Evolutionary conservation across 495 filamentous ascomycete species (phyloP).

Genomic region (Cercophora samala): DNA sequence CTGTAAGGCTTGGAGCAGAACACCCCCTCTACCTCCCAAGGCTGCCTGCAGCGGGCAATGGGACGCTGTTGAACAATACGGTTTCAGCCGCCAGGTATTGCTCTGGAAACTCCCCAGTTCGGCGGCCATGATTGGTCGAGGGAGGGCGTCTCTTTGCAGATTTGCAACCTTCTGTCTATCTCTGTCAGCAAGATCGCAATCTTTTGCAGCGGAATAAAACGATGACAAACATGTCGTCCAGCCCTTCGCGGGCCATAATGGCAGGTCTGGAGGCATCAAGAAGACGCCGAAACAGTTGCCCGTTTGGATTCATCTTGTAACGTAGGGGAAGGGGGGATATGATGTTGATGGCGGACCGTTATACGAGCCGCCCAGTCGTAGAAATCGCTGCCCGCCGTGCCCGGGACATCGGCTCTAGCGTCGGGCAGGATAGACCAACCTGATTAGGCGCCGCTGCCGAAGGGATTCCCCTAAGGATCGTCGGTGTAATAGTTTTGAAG

Average conservation of each 20-base stretch:
- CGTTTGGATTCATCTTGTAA: not conserved
- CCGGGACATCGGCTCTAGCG: not conserved
- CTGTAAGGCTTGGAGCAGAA: conserved; percentile 11
- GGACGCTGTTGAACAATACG: not conserved
- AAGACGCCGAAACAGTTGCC: not conserved
- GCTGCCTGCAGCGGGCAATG: not conserved
- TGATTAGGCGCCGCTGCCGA: not conserved
- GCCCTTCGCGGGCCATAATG: not conserved
- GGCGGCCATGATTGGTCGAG: not conserved
- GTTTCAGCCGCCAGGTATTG: not conserved
- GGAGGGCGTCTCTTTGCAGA: not conserved
- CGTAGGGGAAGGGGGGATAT: too few relatives aligned
- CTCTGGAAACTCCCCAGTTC: not conserved
- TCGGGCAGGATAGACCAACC: not conserved
- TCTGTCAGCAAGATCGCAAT: not conserved
- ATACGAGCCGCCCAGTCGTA: conserved; percentile 23
- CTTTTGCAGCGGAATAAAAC: not conserved
- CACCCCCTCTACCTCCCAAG: not conserved
- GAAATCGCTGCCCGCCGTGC: not conserved
- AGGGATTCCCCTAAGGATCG: not conserved
- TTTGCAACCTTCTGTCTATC: not conserved
- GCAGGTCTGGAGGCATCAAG: not conserved
- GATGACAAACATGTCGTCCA: not conserved
- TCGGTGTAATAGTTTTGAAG: not conserved
- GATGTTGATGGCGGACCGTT: conserved; percentile 2